Evolutionary conservation across 352 stramenopile species (phyloP).

Genomic region (Phytophthora ramorum): DNA sequence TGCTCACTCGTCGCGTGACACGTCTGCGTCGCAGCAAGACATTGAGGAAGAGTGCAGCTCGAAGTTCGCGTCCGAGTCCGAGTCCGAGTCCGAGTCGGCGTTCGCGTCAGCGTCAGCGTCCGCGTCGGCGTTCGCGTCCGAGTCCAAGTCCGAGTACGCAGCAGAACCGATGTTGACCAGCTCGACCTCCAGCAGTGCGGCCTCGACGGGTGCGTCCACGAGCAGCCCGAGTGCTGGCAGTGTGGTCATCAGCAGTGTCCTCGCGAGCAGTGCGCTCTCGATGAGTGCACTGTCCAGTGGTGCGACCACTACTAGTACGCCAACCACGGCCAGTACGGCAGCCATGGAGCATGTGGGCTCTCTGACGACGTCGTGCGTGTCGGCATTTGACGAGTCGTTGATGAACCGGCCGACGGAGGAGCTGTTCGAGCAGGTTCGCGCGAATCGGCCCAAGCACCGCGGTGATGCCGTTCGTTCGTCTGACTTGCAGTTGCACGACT

Average conservation of each 20-base stretch:
- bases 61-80: not conserved
- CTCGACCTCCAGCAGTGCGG: not conserved
- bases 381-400: conserved; percentile 35
- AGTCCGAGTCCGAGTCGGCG: not conserved
- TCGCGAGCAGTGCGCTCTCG: not conserved
- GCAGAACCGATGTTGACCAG: not conserved
- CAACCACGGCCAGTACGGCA: not conserved
- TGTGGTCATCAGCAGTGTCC: not conserved
- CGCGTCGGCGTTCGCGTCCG: too few relatives aligned
- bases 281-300: not conserved
- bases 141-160: not conserved
- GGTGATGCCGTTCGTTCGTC: conserved; percentile 27
- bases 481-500: conserved; percentile 31
- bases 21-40: not conserved
- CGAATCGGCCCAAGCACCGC: conserved; percentile 14
- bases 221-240: not conserved
- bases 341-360: not conserved
- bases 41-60: not conserved
- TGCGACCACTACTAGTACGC: not conserved
- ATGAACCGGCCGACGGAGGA: conserved; percentile 39
- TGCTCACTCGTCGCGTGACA: not conserved
- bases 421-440: conserved; percentile 40
- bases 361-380: conserved; percentile 20
- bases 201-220: not conserved
- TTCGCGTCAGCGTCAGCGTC: too few relatives aligned